Base-by-base conservation (phyloP, 192 early-diverging fungal genomes). In the Spizellomyces sp. region DNA sequence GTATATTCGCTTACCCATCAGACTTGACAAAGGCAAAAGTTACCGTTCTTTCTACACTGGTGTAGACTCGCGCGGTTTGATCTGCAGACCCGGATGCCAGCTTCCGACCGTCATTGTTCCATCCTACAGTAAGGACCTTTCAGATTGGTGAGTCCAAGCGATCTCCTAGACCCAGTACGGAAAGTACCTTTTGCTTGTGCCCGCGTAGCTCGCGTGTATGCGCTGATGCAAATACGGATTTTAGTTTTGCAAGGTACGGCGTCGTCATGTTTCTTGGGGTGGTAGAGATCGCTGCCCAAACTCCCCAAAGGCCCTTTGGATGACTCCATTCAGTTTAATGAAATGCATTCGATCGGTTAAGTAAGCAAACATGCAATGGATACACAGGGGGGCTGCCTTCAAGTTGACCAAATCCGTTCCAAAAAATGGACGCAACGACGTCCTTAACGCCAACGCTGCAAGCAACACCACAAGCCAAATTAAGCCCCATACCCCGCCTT, bases 81-180 rank as follows among this genome's bases (percentile, higher is more conserved):
- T 92, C 91, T 6, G 87, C 85, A 10, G 91, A 92, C 14, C 91
- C 90, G 8, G 89, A 90, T 9, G 91, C 90, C 46, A 91, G 64
- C 64, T 76, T 79, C 60, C 81, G 69, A 15, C 91, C 91, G 68
- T 90, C 88, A 56, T 79, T 81, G 62, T 88, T 92, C 91, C 91
- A 92, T 2, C 86, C 90, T 0, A 92, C 90, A 8, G 91, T 88
- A 45, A 89, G 88, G 6, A 91, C 89, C 75, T 76, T 61, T 27
- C 36, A 47, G 69, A 69, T 5, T 71, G 15, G 19, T 12, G 41
- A 69, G 67, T 14, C 12, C 14, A 15, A 41, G 17, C 15, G 36
- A 17, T 41, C 60, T 5, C 36, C 5, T 43, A 58, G 5, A 19
- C 1, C 12, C 14, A 15, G 14, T 6, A 36, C 27, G 27, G 27